phyloP scores from a whole-genome alignment of 2,329 filamentous ascomycete genomes.

The Colletotrichum abscissum region DNA sequence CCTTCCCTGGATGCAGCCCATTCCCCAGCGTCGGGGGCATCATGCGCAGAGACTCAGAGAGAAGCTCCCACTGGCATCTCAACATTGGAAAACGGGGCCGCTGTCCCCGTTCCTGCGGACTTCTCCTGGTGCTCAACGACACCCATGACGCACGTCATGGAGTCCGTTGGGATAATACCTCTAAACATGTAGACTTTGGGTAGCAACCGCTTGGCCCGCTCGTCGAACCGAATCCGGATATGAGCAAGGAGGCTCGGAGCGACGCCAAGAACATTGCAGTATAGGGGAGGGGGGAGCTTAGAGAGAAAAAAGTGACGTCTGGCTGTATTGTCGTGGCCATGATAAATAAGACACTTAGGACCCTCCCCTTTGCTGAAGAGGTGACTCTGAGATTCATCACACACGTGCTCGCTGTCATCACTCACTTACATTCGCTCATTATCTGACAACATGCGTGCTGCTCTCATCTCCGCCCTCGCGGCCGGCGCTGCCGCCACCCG shows the following conservation, averaged over 20 bases:
- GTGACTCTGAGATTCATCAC: neutral
- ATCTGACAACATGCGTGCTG: conserved; percentile 41
- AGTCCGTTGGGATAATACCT: neutral
- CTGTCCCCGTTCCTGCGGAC: neutral
- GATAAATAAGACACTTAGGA: conserved; percentile 27
- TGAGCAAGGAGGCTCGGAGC: conserved; percentile 3
- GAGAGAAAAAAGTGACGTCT: neutral
- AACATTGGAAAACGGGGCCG: conserved; percentile 8
- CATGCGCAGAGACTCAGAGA: neutral
- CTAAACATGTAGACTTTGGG: neutral
- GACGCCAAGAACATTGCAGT: neutral
- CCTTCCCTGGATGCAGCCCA: conserved; percentile 5
- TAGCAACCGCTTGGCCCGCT: conserved; percentile 15
- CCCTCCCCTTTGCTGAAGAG: neutral
- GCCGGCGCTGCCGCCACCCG: conserved; percentile 53
- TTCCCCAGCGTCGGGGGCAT: neutral
- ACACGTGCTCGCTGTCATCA: conserved; percentile 5
- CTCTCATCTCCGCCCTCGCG: conserved; percentile 43
- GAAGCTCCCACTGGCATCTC: neutral
- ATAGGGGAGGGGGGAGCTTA: conserved; percentile 4
- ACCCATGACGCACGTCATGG: conserved; percentile 35
- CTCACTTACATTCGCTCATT: conserved; percentile 28
- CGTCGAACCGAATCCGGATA: conserved; percentile 14
- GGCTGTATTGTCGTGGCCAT: neutral
- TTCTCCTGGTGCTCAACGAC: neutral